Evolutionary conservation across 2,329 filamentous ascomycete genomes (phyloP), one percentile per base, ranked within the genome.

Genomic region (Cadophora luteo-olivacea): DNA sequence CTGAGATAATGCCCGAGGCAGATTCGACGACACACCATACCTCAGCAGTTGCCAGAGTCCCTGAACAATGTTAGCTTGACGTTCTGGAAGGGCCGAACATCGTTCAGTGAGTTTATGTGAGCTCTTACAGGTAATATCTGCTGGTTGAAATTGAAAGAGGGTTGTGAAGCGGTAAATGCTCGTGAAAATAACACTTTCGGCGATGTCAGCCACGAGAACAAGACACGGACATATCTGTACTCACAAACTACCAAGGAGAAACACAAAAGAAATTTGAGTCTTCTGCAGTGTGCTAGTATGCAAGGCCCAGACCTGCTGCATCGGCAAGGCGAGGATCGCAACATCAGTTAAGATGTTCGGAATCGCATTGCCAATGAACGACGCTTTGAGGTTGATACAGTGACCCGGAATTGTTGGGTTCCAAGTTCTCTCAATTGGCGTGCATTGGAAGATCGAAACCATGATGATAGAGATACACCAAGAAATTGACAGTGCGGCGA

Each of bases 301-400:
- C 49, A 80, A 69, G 36, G 67, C 72, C 75, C 75, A 79, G 12
- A 80, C 75, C 64, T 78, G 73, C 6, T 69, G 70, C 29, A 79
- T 66, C 11, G 77, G 78, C 67, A 79, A 61, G 11, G 68, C 69
- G 54, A 82, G 68, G 64, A 82, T 81, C 54, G 76, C 75, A 1
- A 80, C 64, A 67, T 82, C 80, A 8, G 77, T 80, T n/a, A 79
- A 52, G 61, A 82, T 80, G 61, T 81, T 82, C 4, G 81, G 81
- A 0, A 83, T 77, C 4, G 79, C 79, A 72, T 83, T 83, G n/a
- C 79, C 81, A 61, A 84, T 79, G 61, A 84, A 82, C 3, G 76
- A 78, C 2, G 69, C 76, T 71, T 78, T 79, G 4, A 80, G 74
- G 66, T 82, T 72, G 72, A 83, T 81, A 69, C 82, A 84, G 2